These are phyloP conservation scores for Spencermartinsiella ligniputridi DNA, from an alignment of 1,139 yeast species.

Conservation along the genomic window DNA sequence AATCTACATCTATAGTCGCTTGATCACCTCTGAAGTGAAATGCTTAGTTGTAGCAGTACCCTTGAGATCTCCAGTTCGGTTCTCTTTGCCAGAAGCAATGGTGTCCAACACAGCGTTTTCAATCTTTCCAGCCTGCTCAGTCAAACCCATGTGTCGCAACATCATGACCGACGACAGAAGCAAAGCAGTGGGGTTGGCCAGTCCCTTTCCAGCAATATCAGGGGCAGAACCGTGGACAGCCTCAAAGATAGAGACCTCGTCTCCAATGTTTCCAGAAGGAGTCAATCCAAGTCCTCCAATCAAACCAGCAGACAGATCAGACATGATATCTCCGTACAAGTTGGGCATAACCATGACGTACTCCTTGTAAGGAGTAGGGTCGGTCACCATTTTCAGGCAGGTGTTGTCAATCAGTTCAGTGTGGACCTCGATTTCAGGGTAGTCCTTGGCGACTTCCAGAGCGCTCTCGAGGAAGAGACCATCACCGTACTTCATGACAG, in stretches of 20 bases:
- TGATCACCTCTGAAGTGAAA: constrained; percentile 79
- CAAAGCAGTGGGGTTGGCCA: constrained; percentile 98
- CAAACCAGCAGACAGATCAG: constrained; percentile 94
- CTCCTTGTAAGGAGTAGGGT: constrained; percentile 76
- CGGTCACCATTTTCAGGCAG: constrained; percentile 81
- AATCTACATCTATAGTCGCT: constrained; percentile 41
- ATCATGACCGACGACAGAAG: constrained; percentile 95
- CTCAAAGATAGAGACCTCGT: constrained; percentile 94
- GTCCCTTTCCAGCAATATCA: constrained; percentile 95
- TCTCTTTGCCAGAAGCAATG: constrained; percentile 90
- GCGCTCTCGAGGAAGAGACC: constrained; percentile 95
- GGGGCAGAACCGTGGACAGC: constrained; percentile 99
- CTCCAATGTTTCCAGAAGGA: constrained; percentile 99
- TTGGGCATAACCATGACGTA: constrained; percentile 99
- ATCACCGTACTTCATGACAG: constrained; percentile 96
- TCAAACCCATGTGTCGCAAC: constrained; percentile 96
- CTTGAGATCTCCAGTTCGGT: constrained; percentile 93
- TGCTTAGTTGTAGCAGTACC: constrained; percentile 86
- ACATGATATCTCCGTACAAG: constrained; percentile 95
- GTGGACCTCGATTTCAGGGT: constrained; percentile 80
- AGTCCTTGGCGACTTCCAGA: constrained; percentile 81
- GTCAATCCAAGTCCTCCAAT: constrained; percentile 98
- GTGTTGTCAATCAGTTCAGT: constrained; percentile 94
- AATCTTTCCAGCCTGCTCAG: constrained; percentile 72
- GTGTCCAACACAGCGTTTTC: constrained; percentile 87